Percentiles rank a stretch among this genome's conserved stretches.
These are phyloP conservation scores for Phaeoacremonium minimum DNA, from an alignment of 2,329 filamentous ascomycete species.

Conservation along the genomic window DNA sequence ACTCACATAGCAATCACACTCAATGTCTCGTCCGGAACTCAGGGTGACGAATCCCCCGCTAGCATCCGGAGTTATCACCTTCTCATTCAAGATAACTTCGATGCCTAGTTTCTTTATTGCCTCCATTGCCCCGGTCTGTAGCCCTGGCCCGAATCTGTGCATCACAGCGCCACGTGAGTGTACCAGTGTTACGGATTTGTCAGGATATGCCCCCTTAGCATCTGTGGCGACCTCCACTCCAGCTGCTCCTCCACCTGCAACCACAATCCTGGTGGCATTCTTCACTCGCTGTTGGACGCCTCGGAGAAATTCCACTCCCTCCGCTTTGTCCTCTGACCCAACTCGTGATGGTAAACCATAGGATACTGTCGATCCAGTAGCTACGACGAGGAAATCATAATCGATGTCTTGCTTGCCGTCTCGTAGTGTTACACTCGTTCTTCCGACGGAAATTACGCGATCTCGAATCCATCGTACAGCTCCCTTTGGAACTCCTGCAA, in stretches of 20 bases:
- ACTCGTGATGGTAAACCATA: slow-evolving; percentile 44
- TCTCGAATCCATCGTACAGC: slow-evolving; percentile 12
- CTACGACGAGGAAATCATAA: slow-evolving; percentile 53
- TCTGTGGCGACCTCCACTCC: slow-evolving; percentile 60
- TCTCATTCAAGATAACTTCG: slow-evolving; percentile 21
- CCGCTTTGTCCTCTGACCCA: slow-evolving; percentile 31
- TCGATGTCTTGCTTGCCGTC: slow-evolving; percentile 36
- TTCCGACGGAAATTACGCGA: slow-evolving; percentile 31
- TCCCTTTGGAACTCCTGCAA: slow-evolving; percentile 24
- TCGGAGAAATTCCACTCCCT: slow-evolving; percentile 36
- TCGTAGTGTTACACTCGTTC: slow-evolving; percentile 31
- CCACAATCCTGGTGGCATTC: slow-evolving; percentile 34
- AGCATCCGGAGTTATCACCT: slow-evolving; percentile 35
- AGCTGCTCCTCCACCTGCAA: slow-evolving; percentile 56
- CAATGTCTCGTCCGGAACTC: slow-evolving; percentile 34
- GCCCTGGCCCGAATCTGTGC: slow-evolving; percentile 41
- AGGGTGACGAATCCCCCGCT: slow-evolving; percentile 35
- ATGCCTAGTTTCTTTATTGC: slow-evolving; percentile 42
- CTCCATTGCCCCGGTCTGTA: slow-evolving; percentile 32
- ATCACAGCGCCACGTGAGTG: slow-evolving; percentile 52
- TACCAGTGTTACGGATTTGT: slow-evolving; percentile 52
- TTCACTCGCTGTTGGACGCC: slow-evolving; percentile 41
- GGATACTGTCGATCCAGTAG: slow-evolving; percentile 46
- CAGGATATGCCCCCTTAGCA: slow-evolving; percentile 49
- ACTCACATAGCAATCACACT: slow-evolving; percentile 47